phyloP scores from a whole-genome alignment of 192 early-diverging fungal genomes.

The Podila minutissima region DNA sequence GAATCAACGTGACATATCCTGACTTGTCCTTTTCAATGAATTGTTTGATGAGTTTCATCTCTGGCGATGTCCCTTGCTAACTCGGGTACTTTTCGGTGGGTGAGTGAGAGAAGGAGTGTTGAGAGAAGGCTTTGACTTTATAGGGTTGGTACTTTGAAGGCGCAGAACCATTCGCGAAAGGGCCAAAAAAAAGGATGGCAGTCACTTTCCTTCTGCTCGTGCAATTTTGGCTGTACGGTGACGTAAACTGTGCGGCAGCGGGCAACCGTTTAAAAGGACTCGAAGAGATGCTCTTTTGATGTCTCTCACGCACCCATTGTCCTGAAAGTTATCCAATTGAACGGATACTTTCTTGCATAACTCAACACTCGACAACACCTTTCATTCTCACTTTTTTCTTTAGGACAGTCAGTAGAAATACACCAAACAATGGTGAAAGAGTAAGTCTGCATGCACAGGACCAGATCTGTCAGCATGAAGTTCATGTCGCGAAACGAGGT shows the following conservation, averaged over 20 bases:
- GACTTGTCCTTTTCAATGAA: constrained; percentile 71
- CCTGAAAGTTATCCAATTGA: background rate
- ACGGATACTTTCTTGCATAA: background rate
- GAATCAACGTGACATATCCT: constrained; percentile 83
- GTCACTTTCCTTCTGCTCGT: too few species aligned
- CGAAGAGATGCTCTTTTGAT: too few species aligned
- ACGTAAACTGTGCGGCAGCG: too few species aligned
- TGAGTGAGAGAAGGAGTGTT: background rate
- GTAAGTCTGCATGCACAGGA: background rate
- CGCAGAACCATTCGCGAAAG: too few species aligned
- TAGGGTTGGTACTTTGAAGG: too few species aligned
- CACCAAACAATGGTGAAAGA: background rate
- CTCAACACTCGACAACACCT: background rate
- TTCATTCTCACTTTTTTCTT: background rate
- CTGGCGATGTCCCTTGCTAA: constrained; percentile 76
- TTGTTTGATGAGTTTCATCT: constrained; percentile 46
- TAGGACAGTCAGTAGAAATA: background rate
- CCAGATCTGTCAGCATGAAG: background rate
- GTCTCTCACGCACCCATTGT: too few species aligned
- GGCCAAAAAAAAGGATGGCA: too few species aligned
- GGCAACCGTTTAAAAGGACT: too few species aligned
- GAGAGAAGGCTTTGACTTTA: too few species aligned
- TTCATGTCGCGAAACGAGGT: too few species aligned
- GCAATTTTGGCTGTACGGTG: too few species aligned
- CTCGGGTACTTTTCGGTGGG: constrained; percentile 61